Evolutionary conservation across 164 flowering plant genomes (phyloP), one percentile per base, ranked within the genome.

Genomic region (Dillenia turbinata): DNA sequence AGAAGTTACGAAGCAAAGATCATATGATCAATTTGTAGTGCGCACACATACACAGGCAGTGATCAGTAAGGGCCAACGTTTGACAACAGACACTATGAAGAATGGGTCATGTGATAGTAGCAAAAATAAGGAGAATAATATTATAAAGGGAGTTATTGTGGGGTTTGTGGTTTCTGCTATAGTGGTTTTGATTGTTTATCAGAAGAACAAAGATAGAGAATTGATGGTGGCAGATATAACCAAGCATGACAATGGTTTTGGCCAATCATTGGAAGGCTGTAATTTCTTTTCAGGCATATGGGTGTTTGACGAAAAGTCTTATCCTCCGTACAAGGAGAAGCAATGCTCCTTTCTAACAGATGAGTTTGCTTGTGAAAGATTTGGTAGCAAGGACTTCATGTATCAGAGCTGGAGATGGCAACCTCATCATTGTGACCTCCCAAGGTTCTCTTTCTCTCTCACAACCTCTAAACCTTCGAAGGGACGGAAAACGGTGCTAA

Each of bases 341-440:
- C 71, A 85, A 22, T 90, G 98, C 73, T 62, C 81, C 9, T 90
- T 73, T 77, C 87, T 92, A 96, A 85, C 91, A 0, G 96, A 88
- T 68, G 83, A 88, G 57, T 54, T 88, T 73, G 88, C 97, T 24
- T 92, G 98, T 65, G 83, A 77, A 76, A 88, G 87, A 77, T 84
- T 75, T 72, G 97, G 98, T 40, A 80, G 98, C 52, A 77, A 66
- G 59, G 96, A 92, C 59, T 67, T 88, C 67, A 67, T 68, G 44
- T 90, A 83, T 63, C 93, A 83, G 75, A 73, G 73, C 17, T 90
- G 96, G 98, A 83, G 96, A 54, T 92, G 98, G 98, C 96, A 90
- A 49, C 98, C 98, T 44, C 79, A 81, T 68, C 77, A 76, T 1
- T 92, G 98, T 73, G 80, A 85, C 68, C 86, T 92, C 33, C 94